A percentile compares a stretch with the other conserved stretches of the same genome.
Evolutionary conservation across 2,329 filamentous ascomycete genomes (phyloP).

Genomic region (Ophiosphaerella narmari): DNA sequence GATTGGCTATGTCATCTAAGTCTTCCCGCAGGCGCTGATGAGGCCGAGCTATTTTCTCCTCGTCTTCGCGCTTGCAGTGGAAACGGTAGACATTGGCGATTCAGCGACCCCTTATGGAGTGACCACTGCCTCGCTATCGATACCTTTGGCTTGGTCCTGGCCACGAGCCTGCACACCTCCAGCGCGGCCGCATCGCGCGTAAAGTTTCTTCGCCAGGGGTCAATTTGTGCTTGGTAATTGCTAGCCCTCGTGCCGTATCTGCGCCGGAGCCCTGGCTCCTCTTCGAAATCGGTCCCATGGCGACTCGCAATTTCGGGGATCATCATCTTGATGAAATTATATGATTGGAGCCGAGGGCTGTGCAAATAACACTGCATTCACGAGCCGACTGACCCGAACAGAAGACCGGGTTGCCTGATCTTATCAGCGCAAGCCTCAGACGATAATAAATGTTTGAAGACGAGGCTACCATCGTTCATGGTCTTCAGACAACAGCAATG

Average conservation of each 20-base stretch:
- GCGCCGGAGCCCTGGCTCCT: conserved; percentile 15
- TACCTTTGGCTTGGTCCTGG: conserved; percentile 7
- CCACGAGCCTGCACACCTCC: too few relatives aligned
- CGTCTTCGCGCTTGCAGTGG: conserved; percentile 10
- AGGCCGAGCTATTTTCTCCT: conserved; percentile 28
- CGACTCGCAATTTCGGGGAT: conserved; percentile 34
- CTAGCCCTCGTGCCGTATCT: conserved; percentile 9
- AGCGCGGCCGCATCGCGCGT: background rate
- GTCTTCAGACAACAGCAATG: too few relatives aligned
- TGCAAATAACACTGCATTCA: background rate
- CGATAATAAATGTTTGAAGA: too few relatives aligned
- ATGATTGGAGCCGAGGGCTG: conserved; percentile 9
- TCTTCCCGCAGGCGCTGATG: conserved; percentile 28
- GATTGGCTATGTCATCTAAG: conserved; percentile 35
- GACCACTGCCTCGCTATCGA: conserved; percentile 2
- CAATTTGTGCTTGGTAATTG: conserved; percentile 19
- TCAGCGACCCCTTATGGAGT: conserved; percentile 25
- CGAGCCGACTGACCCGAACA: background rate
- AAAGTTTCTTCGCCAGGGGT: conserved; percentile 1
- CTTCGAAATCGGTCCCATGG: conserved; percentile 14
- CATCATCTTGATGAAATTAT: conserved; percentile 18
- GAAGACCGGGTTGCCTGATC: background rate
- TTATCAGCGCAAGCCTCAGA: too few relatives aligned
- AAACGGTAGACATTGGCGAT: conserved; percentile 12
- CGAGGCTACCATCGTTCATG: too few relatives aligned